Percentiles rank a stretch among this genome's conserved stretches.
phyloP scores from a whole-genome alignment of 768 basidiomycete genomes.

The Kwoniella mangroviensis region DNA sequence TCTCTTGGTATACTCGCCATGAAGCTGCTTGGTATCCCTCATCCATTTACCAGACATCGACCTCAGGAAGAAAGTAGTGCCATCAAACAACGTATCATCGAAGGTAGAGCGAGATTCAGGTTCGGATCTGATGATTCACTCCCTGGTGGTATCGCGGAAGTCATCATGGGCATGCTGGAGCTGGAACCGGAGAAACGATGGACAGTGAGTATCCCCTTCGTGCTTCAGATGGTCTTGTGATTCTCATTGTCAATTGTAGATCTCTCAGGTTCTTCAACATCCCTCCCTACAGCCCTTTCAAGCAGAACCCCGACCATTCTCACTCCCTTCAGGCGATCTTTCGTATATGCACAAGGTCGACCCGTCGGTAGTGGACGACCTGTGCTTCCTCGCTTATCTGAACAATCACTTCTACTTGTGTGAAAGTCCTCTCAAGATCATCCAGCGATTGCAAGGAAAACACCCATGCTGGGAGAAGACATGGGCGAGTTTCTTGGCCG shows the following conservation, averaged over 20 bases:
- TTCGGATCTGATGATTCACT: neutral
- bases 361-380: conserved; percentile 28
- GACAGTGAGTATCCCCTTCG: conserved; percentile 40
- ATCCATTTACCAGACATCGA: conserved; percentile 38
- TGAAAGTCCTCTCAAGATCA: conserved; percentile 29
- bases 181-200: conserved; percentile 38
- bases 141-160: conserved; percentile 30
- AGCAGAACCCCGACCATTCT: conserved; percentile 26
- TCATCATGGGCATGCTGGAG: conserved; percentile 47
- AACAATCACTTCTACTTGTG: conserved; percentile 32
- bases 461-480: conserved; percentile 46
- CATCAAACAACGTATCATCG: conserved; percentile 38
- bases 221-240: neutral
- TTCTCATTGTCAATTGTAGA: conserved; percentile 27
- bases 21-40: conserved; percentile 41
- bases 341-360: conserved; percentile 16
- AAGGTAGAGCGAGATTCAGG: conserved; percentile 15
- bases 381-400: conserved; percentile 42
- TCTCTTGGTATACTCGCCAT: conserved; percentile 51
- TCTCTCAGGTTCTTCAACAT: conserved; percentile 47
- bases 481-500: conserved; percentile 42
- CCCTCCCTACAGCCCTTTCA: conserved; percentile 35
- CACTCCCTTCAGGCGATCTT: conserved; percentile 21
- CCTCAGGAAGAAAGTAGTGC: conserved; percentile 35
- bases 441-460: conserved; percentile 6